Conservation (phyloP, 306 rosid genomes). For the Styphnolobium japonicum region DNA sequence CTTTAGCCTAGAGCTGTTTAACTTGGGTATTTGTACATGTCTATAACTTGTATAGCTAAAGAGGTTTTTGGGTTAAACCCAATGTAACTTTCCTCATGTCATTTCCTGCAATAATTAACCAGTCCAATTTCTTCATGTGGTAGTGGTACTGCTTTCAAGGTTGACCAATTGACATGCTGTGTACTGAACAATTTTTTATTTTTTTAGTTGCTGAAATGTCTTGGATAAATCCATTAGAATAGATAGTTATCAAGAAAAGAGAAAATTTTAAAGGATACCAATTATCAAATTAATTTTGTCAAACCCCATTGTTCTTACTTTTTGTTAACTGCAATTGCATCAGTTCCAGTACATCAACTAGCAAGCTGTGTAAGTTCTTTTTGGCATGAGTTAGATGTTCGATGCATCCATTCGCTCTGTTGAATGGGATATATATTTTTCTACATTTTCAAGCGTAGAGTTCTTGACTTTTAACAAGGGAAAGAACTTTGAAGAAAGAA, state of each 20-base stretch:
- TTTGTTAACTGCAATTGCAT: neutral
- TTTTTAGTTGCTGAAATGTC: neutral
- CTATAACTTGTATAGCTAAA: constrained; percentile 25
- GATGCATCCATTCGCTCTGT: too few species aligned
- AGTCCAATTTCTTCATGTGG: neutral
- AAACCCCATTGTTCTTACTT: neutral
- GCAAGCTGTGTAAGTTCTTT: neutral
- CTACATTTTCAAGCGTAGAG: too few species aligned
- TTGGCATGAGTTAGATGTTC: too few species aligned
- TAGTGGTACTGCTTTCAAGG: neutral
- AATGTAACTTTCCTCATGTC: neutral
- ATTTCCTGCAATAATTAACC: constrained; percentile 9
- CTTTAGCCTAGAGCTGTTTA: neutral
- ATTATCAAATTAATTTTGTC: neutral
- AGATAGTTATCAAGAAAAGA: neutral
- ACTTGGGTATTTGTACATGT: constrained; percentile 10
- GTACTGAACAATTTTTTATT: neutral
- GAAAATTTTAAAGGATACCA: neutral
- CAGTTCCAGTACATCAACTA: neutral
- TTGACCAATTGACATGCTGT: neutral
- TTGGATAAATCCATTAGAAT: neutral
- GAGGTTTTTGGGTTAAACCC: constrained; percentile 6
- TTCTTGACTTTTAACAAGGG: too few species aligned
- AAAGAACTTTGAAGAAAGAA: too few species aligned
- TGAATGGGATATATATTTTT: too few species aligned